phyloP scores from a whole-genome alignment of 202 grass and related monocot genomes.

The Digitaria exilis region DNA sequence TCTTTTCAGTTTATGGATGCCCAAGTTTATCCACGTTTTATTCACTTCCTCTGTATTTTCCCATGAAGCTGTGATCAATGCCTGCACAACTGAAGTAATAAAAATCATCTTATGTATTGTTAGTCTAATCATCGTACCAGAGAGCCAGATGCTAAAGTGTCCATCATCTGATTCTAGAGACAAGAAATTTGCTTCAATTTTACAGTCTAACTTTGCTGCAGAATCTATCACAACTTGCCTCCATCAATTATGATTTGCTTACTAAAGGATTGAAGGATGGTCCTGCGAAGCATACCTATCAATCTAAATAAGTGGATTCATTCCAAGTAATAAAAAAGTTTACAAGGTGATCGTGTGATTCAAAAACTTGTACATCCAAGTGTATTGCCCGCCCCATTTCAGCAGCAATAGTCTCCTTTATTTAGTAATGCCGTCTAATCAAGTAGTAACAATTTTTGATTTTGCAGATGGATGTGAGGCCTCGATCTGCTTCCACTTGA shows the following conservation, averaged over 20 bases:
- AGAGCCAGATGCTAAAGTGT: background rate
- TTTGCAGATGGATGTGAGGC: constrained; percentile 50
- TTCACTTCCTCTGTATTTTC: background rate
- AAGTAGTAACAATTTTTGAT: background rate
- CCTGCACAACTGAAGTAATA: background rate
- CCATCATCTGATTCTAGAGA: background rate
- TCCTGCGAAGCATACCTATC: constrained; percentile 58
- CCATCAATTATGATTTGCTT: constrained; percentile 97
- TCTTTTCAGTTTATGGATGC: background rate
- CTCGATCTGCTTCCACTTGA: constrained; percentile 26
- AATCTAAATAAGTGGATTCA: constrained; percentile 32
- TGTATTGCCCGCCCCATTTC: background rate
- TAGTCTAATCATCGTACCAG: background rate
- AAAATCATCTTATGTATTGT: background rate
- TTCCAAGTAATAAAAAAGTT: constrained; percentile 47
- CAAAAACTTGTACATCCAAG: constrained; percentile 97
- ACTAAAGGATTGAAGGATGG: constrained; percentile 91
- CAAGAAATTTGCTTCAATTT: constrained; percentile 17
- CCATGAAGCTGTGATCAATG: background rate
- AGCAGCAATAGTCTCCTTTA: background rate
- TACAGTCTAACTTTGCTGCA: constrained; percentile 42
- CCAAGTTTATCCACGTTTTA: background rate
- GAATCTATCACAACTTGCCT: constrained; percentile 96
- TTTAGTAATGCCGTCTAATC: background rate
- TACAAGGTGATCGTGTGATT: constrained; percentile 49